Conservation (phyloP, 257 asterid species). For the Knoxia roxburghii region DNA sequence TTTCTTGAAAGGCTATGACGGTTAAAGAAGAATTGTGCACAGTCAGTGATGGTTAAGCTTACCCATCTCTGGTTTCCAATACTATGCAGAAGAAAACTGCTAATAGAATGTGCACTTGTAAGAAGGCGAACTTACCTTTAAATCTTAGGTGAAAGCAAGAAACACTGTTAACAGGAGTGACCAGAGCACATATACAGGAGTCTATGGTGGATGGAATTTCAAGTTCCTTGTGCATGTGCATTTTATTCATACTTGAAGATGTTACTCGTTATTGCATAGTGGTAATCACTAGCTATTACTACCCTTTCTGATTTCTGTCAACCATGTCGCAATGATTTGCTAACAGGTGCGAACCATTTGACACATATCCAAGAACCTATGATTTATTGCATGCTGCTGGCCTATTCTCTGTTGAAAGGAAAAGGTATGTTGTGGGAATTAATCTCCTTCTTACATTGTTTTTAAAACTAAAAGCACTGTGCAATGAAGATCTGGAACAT, state of each 20-base stretch:
- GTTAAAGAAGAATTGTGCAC: too few relatives aligned
- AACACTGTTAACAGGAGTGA: not conserved
- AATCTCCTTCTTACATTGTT: not conserved
- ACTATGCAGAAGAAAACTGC: not conserved
- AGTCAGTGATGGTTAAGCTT: too few relatives aligned
- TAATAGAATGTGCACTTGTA: not conserved
- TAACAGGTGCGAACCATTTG: slow-evolving; percentile 69
- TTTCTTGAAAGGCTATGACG: not conserved
- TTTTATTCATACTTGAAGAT: not conserved
- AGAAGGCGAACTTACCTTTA: not conserved
- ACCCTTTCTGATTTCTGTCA: not conserved
- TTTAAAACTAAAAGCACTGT: not conserved
- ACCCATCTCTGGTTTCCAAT: not conserved
- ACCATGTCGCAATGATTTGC: not conserved
- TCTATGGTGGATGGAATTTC: not conserved
- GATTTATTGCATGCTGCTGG: slow-evolving; percentile 77
- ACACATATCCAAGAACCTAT: slow-evolving; percentile 72
- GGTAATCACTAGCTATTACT: not conserved
- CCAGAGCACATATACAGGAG: not conserved
- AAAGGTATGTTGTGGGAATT: slow-evolving; percentile 32
- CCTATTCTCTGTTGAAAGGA: slow-evolving; percentile 58
- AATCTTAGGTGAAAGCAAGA: not conserved
- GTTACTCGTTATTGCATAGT: not conserved
- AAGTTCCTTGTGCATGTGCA: not conserved
- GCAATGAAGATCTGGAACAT: not conserved